Evolutionary conservation across 257 asterid genomes (phyloP).

Genomic region (Ligustrum vulgare): DNA sequence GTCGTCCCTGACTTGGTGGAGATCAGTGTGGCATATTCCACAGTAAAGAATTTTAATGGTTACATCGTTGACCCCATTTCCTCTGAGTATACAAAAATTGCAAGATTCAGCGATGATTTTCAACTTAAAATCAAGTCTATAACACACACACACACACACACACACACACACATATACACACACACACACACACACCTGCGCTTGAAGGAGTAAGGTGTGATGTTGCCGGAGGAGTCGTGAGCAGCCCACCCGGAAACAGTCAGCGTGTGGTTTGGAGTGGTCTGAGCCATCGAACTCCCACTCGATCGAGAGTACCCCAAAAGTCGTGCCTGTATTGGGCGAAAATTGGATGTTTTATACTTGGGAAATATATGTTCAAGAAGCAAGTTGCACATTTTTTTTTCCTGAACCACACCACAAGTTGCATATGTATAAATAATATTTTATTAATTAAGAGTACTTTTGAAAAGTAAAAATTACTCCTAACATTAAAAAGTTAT

Average conservation of each 20-base stretch:
- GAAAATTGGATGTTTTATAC: no score
- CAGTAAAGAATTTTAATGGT: slow-evolving; percentile 42
- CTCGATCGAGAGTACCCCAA: neutral
- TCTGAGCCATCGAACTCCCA: slow-evolving; percentile 33
- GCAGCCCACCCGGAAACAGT: slow-evolving; percentile 56
- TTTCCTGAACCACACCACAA: no score
- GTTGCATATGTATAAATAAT: no score
- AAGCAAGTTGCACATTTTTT: neutral
- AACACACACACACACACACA: neutral
- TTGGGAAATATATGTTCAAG: neutral
- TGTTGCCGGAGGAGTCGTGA: slow-evolving; percentile 40
- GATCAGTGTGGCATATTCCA: slow-evolving; percentile 50
- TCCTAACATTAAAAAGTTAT: no score
- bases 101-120: neutral
- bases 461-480: no score
- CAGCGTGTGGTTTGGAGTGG: slow-evolving; percentile 45
- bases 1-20: slow-evolving; percentile 41
- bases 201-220: slow-evolving; percentile 47
- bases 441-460: no score
- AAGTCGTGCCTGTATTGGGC: no score
- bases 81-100: slow-evolving; percentile 20
- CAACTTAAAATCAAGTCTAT: neutral
- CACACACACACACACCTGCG: slow-evolving; percentile 29
- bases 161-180: slow-evolving; percentile 7
- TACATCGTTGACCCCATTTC: slow-evolving; percentile 43